Percentiles rank a stretch among this genome's conserved stretches.
These are phyloP conservation scores for Nymphaea colorata DNA, from an alignment of 164 flowering plant species.

Conservation along the genomic window DNA sequence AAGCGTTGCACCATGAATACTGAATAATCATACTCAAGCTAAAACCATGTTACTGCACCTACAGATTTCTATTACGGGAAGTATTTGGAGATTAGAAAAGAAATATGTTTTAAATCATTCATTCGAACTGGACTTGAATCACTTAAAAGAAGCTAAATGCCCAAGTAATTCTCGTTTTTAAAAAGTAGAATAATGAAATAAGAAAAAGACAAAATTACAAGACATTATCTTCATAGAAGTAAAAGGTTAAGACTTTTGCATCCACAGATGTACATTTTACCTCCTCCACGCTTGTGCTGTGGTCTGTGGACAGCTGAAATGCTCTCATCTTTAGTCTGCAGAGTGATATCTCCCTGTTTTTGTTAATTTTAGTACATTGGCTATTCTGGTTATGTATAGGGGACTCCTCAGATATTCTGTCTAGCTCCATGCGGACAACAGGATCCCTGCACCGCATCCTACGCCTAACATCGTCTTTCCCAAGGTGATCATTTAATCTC, in stretches of 20 bases:
- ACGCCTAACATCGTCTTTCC: constrained; percentile 34
- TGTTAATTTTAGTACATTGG: constrained; percentile 24
- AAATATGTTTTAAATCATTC: no score
- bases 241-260: background rate
- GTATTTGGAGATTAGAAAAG: no score
- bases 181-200: no score
- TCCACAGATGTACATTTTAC: constrained; percentile 10
- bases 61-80: no score
- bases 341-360: constrained; percentile 31
- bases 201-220: no score
- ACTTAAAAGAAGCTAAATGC: no score
- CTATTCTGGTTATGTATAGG: constrained; percentile 36
- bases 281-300: constrained; percentile 55
- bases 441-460: constrained; percentile 45
- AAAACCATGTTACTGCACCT: no score
- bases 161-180: no score
- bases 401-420: constrained; percentile 54
- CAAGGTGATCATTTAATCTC: constrained; percentile 27
- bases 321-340: constrained; percentile 51
- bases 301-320: constrained; percentile 56
- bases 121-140: no score
- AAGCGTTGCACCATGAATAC: no score
- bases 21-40: no score
- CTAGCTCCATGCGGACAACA: constrained; percentile 46
- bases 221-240: no score